Base-by-base conservation (phyloP, 345 rosid genomes). In the Erysimum cheiranthoides region DNA sequence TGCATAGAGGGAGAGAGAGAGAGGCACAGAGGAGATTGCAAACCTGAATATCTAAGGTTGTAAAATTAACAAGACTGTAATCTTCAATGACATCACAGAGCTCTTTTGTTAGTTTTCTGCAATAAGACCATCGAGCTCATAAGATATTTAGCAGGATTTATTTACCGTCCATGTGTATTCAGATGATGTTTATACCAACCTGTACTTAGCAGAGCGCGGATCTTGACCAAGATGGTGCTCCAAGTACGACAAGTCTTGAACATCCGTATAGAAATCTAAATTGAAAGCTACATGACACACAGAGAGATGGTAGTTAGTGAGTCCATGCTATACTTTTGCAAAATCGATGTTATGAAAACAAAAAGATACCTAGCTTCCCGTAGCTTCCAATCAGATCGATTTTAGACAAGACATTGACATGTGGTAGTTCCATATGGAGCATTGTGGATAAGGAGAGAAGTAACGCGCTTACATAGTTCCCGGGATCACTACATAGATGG, bases 391-490 rank as follows among this genome's bases (percentile, higher is more conserved):
- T 85, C 27, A 96, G 85, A 81, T 91, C 98, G 17, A 93, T 96
- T 84, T 96, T 96, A 60, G 97, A 96, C 70, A 96, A 81, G 77
- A 96, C 91, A 79, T 93, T 96, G 78, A 93, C 39, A 16, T 89
- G 97, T 10, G 96, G 98, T 66, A 93, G 91, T 80, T 93, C 99
- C 86, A 96, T 65, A 83, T 93, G 99, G 79, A 96, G 73, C 98
- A 91, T 91, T 65, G 97, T 88, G 28, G 98, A 90, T 61, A 96
- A 74, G 0, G 97, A 88, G 40, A 88, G 94, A 78, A 91, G 86
- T 77, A 96, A 82, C 3, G 90, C 93, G 70, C 98, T 91, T 32
- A 93, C 73, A 73, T 90, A 93, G 81, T 96, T 96, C 59, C 88
- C 89, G 11, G 95, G 90, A 78, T 91, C 93, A 84, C 87, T 87